Base-by-base conservation (phyloP, 2,329 filamentous ascomycete species). In the Alternaria sp. region DNA sequence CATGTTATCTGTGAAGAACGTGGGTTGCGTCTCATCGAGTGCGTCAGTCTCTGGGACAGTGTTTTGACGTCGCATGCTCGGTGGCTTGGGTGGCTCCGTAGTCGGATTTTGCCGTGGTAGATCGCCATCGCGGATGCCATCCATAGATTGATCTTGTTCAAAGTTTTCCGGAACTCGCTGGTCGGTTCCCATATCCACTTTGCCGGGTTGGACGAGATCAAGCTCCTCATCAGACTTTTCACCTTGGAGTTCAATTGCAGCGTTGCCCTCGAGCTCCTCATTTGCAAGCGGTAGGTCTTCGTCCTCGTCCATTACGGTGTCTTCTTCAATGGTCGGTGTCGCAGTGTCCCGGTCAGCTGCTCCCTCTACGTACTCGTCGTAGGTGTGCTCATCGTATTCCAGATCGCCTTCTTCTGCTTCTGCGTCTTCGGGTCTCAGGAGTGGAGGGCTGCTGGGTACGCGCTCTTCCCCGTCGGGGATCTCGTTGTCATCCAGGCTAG, bases 371-470 rank as follows among this genome's bases (percentile, higher is more conserved):
- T 69, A 64, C 17, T 71, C 70, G 9, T 71, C 69, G n/a, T 75
- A 70, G 13, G 65, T 65, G 54, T 73, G 66, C 43, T 77, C 76
- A 21, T 66, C 69, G 46, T 72, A 70, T 21, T 68, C 66, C 17
- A 70, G 23, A 45, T 70, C 66, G 40, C 70, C 74, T 30, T 75
- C 73, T 57, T 72, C 53, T 19, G 72, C 72, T 8, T 72, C 70
- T 5, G 30, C 49, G 21, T 54, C 59, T n/a, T 70, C 69, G 57
- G 63, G 62, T 8, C 61, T 11, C 30, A 76, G 36, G 3, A 76
- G 52, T 11, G 79, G 79, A 12, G 79, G 79, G 57, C 79, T 81
- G 57, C 79, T 81, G 3, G 78, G 77, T 26, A 81, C 75, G 23
- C 76, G 70, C 15, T 75, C 72, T 49, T 76, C 73, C 11, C 68